Evolutionary conservation across 1,139 yeast species (phyloP).

Genomic region (Yarrowia galli): DNA sequence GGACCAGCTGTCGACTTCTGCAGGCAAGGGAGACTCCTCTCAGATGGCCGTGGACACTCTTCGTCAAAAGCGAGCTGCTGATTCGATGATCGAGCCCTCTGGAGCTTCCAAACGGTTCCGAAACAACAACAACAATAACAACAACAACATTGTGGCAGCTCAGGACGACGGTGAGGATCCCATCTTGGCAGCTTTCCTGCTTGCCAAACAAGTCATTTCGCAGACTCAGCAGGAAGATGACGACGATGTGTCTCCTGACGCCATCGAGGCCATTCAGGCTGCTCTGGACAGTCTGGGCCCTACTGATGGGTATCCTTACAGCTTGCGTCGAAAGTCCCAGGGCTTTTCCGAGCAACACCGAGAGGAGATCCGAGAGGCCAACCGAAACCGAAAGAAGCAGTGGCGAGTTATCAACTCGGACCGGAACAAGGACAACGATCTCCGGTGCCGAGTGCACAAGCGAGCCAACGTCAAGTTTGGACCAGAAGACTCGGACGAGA

Average conservation of each 20-base stretch:
- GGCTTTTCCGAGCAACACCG: constrained; percentile 53
- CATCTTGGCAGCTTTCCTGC: constrained; percentile 52
- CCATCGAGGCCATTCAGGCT: constrained; percentile 52
- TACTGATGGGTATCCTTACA: constrained; percentile 29
- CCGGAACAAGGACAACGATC: constrained; percentile 85
- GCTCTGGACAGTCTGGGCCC: constrained; percentile 48
- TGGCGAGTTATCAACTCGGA: constrained; percentile 89
- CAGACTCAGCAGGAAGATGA: constrained; percentile 41
- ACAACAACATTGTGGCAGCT: background rate
- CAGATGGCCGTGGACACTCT: constrained; percentile 17
- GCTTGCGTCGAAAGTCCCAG: constrained; percentile 39
- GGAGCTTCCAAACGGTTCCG: constrained; percentile 26
- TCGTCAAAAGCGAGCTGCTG: constrained; percentile 32
- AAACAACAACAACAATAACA: constrained; percentile 3
- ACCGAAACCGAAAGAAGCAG: constrained; percentile 83
- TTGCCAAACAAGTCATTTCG: constrained; percentile 55
- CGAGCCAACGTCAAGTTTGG: constrained; percentile 78
- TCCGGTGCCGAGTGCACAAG: constrained; percentile 76
- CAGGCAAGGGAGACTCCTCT: constrained; percentile 23
- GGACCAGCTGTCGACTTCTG: constrained; percentile 27
- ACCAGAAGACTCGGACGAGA: constrained; percentile 61
- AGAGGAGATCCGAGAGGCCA: constrained; percentile 71
- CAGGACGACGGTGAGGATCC: constrained; percentile 46
- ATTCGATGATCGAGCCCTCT: constrained; percentile 17
- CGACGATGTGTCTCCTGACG: constrained; percentile 48